phyloP scores from a whole-genome alignment of 2,329 filamentous ascomycete genomes.

The Fonsecaea nubica region DNA sequence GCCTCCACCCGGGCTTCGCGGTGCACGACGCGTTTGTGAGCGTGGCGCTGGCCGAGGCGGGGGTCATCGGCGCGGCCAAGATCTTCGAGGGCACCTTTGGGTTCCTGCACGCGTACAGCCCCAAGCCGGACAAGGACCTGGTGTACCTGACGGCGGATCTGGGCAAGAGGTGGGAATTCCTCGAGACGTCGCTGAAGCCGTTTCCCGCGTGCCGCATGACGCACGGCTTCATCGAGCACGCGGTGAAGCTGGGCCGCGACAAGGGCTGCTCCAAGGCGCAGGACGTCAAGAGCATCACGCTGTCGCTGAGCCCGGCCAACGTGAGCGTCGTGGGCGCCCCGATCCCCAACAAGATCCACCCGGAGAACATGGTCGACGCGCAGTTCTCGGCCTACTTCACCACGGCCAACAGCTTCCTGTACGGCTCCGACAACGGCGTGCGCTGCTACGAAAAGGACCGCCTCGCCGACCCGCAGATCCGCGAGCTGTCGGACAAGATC shows the following conservation, averaged over 20 bases:
- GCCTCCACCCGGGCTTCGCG: slow-evolving; percentile 49
- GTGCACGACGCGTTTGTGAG: slow-evolving; percentile 49
- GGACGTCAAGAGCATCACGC: slow-evolving; percentile 28
- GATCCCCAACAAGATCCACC: slow-evolving; percentile 47
- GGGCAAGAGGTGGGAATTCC: slow-evolving; percentile 36
- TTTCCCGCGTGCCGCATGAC: slow-evolving; percentile 40
- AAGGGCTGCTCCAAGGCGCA: slow-evolving; percentile 9
- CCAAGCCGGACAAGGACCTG: slow-evolving; percentile 31
- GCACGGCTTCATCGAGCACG: slow-evolving; percentile 38
- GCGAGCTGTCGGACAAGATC: slow-evolving; percentile 33
- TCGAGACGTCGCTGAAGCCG: slow-evolving; percentile 36
- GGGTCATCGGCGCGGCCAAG: slow-evolving; percentile 40
- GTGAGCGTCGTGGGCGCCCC: slow-evolving; percentile 44
- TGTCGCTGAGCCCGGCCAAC: slow-evolving; percentile 32
- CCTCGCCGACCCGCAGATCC: slow-evolving; percentile 29
- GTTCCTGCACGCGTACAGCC: slow-evolving; percentile 37
- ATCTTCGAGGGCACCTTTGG: slow-evolving; percentile 39
- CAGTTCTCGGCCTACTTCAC: slow-evolving; percentile 48
- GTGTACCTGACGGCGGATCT: slow-evolving; percentile 27
- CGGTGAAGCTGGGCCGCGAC: slow-evolving; percentile 27
- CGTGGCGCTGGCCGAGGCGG: slow-evolving; percentile 46
- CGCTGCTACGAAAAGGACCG: slow-evolving; percentile 29
- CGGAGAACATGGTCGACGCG: slow-evolving; percentile 46
- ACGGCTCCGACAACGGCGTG: slow-evolving; percentile 31
- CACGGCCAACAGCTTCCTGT: slow-evolving; percentile 40